Evolutionary conservation across 768 basidiomycete genomes (phyloP).

Genomic region (Lactarius pseudohatsudake): DNA sequence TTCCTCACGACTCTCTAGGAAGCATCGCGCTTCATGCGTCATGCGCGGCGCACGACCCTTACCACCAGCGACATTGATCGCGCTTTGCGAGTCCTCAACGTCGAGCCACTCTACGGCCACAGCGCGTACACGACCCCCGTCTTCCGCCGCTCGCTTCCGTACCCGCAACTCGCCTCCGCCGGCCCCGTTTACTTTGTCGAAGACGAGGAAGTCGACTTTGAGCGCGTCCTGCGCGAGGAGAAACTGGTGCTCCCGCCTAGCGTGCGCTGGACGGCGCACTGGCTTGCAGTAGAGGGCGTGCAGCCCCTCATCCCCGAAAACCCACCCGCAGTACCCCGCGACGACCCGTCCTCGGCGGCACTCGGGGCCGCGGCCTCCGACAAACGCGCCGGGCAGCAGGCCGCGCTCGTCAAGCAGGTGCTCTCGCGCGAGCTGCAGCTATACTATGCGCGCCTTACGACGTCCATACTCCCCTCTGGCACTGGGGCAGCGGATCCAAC

Average conservation of each 20-base stretch:
- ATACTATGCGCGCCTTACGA: constrained; percentile 89
- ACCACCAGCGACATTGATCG: constrained; percentile 90
- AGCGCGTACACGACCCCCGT: constrained; percentile 60
- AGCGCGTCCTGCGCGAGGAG: constrained; percentile 83
- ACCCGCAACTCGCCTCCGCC: constrained; percentile 46
- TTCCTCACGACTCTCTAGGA: constrained; percentile 52
- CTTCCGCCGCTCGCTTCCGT: constrained; percentile 56
- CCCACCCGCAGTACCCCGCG: constrained; percentile 75
- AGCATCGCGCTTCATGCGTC: constrained; percentile 95
- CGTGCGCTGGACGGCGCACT: constrained; percentile 90
- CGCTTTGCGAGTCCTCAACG: constrained; percentile 90
- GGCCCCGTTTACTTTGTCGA: constrained; percentile 90
- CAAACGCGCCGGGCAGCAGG: constrained; percentile 57
- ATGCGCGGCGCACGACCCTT: constrained; percentile 87
- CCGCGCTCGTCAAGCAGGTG: constrained; percentile 85
- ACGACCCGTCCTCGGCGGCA: constrained; percentile 42
- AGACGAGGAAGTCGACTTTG: constrained; percentile 97
- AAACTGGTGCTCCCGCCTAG: constrained; percentile 79
- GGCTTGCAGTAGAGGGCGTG: constrained; percentile 97
- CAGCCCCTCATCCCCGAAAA: constrained; percentile 97
- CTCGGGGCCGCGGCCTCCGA: constrained; percentile 34
- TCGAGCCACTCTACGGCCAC: constrained; percentile 93
- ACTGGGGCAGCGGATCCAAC: constrained; percentile 48
- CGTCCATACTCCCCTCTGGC: constrained; percentile 72
- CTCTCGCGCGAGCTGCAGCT: constrained; percentile 92